A percentile compares a stretch with the other conserved stretches of the same genome.
phyloP scores from a whole-genome alignment of 257 asterid species.

The Perilla frutescens region DNA sequence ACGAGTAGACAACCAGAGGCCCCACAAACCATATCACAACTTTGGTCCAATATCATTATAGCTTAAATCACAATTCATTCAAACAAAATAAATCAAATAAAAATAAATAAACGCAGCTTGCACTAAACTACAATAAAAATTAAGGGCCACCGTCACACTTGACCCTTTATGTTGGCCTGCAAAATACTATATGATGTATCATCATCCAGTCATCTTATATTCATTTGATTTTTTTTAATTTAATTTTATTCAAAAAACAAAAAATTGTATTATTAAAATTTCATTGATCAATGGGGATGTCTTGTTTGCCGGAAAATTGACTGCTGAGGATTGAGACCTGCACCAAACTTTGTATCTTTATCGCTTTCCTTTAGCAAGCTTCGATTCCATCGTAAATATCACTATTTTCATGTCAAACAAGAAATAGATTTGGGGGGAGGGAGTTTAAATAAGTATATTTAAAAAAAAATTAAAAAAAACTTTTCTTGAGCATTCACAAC shows the following conservation, averaged over 20 bases:
- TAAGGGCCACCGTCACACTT: background rate
- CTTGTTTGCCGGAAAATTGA: slow-evolving; percentile 41
- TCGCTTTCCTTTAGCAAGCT: slow-evolving; percentile 30
- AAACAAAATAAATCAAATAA: background rate
- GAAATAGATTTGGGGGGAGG: no score
- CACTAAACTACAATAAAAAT: slow-evolving; percentile 19
- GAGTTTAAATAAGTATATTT: no score
- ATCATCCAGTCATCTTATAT: slow-evolving; percentile 19
- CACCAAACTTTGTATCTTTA: slow-evolving; percentile 43
- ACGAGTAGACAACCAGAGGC: slow-evolving; percentile 10
- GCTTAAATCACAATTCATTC: slow-evolving; percentile 32
- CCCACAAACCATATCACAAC: slow-evolving; percentile 34
- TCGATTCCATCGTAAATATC: slow-evolving; percentile 3
- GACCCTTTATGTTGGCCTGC: slow-evolving; percentile 28
- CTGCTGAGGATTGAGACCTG: slow-evolving; percentile 39
- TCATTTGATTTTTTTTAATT: background rate
- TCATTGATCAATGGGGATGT: slow-evolving; percentile 27
- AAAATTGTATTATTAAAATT: background rate
- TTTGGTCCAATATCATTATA: slow-evolving; percentile 33
- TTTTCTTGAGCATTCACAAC: no score
- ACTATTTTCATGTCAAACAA: no score
- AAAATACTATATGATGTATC: slow-evolving; percentile 31
- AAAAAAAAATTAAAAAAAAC: no score
- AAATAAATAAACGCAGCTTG: slow-evolving; percentile 34
- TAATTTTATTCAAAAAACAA: background rate